A percentile compares a stretch with the other conserved stretches of the same genome.
Evolutionary conservation across 768 basidiomycete genomes (phyloP).

Genomic region (Mycena albidolilacea): DNA sequence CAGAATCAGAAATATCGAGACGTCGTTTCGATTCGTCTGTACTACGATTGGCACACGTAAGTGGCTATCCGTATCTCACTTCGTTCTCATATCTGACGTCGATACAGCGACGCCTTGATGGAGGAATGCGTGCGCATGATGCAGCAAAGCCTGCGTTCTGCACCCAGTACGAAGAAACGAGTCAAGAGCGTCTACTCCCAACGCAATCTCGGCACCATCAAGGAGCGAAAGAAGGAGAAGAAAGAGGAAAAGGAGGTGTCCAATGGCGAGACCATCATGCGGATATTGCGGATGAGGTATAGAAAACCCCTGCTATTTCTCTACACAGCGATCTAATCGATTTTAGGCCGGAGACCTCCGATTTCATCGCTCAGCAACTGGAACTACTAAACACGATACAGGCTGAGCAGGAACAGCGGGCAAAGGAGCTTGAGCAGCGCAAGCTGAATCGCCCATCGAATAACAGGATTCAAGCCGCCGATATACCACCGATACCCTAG

Average conservation of each 20-base stretch:
- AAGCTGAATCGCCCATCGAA: conserved; percentile 67
- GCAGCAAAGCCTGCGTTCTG: conserved; percentile 85
- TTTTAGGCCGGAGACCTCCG: conserved; percentile 81
- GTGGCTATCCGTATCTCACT: conserved; percentile 45
- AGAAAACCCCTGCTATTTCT: conserved; percentile 4
- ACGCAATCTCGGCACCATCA: conserved; percentile 96
- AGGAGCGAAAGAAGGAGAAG: conserved; percentile 94
- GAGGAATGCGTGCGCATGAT: conserved; percentile 97
- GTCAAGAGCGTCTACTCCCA: conserved; percentile 96
- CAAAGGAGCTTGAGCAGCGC: conserved; percentile 70
- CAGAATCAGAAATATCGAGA: conserved; percentile 97
- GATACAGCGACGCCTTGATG: conserved; percentile 82
- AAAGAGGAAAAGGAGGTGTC: conserved; percentile 82
- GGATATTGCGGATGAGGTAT: conserved; percentile 96
- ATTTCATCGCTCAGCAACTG: conserved; percentile 91
- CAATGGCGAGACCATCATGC: conserved; percentile 92
- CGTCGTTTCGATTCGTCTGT: conserved; percentile 88
- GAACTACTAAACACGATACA: conserved; percentile 86
- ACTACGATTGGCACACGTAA: conserved; percentile 96
- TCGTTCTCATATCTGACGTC: conserved; percentile 31
- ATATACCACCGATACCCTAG: conserved; percentile 13
- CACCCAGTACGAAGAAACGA: conserved; percentile 86
- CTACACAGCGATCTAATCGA: conserved; percentile 2
- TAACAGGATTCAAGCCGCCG: conserved; percentile 27
- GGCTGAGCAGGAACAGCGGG: conserved; percentile 82